phyloP scores from a whole-genome alignment of 2,329 filamentous ascomycete genomes.

The Talaromyces sp. region DNA sequence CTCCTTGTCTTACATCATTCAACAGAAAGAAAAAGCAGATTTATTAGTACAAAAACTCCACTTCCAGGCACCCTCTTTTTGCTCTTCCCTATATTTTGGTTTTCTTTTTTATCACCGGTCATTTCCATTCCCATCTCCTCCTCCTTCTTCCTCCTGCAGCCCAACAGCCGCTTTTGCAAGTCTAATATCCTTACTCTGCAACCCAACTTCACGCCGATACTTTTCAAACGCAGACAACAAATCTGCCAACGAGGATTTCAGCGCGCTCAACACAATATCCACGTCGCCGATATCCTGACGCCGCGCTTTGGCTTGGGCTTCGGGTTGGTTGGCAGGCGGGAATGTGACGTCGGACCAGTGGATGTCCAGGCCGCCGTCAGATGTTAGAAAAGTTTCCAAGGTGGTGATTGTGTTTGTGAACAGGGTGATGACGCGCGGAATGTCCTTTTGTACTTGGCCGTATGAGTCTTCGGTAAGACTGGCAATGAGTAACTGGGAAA shows the following conservation, averaged over 20 bases:
- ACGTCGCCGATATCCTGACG: slow-evolving; percentile 53
- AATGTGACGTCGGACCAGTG: slow-evolving; percentile 76
- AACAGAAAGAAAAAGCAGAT: neutral
- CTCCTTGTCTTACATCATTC: neutral
- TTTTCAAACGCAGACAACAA: slow-evolving; percentile 67
- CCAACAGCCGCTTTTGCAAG: slow-evolving; percentile 8
- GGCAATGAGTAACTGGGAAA: slow-evolving; percentile 63
- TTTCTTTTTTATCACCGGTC: neutral
- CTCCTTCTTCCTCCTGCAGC: neutral
- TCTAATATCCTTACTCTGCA: slow-evolving; percentile 65
- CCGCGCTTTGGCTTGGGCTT: slow-evolving; percentile 29
- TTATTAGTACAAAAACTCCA: neutral
- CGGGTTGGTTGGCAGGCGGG: slow-evolving; percentile 28
- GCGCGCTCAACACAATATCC: slow-evolving; percentile 59
- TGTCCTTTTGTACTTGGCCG: slow-evolving; percentile 78
- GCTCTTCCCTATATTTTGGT: neutral
- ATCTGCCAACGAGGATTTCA: slow-evolving; percentile 60
- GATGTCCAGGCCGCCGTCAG: slow-evolving; percentile 38
- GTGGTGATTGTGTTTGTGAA: slow-evolving; percentile 64
- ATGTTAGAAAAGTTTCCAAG: slow-evolving; percentile 58
- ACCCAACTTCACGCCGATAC: slow-evolving; percentile 64
- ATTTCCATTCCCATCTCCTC: no score
- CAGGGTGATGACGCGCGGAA: slow-evolving; percentile 66
- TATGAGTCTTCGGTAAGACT: slow-evolving; percentile 76
- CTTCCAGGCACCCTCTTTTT: neutral